Base-by-base conservation (phyloP, 495 filamentous ascomycete genomes). In the Annulohypoxylon stygium region DNA sequence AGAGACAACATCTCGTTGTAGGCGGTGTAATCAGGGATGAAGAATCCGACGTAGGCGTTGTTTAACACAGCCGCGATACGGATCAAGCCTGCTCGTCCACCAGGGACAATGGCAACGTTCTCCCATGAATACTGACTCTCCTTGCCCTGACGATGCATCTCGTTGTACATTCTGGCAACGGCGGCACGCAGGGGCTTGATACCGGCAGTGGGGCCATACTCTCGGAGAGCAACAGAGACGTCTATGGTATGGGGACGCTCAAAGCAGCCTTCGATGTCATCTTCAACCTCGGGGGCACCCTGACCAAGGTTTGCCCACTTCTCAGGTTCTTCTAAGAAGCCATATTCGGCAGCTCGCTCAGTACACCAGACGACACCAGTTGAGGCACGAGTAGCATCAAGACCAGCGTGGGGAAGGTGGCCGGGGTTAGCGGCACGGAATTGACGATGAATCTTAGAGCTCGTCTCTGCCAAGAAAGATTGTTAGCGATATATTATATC, bases 61-160 rank as follows among this genome's bases (percentile, higher is more conserved):
- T 94, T 94, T 73, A 98, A 80, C 11, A 98, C 95, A 23, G 95
- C 95, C 2, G 95, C 94, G 81, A 98, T 97, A 54, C 95, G 88
- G 70, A 98, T 97, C 83, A 98, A 83, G 25, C 95, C 95, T 14
- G 95, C 95, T 70, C 95, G 87, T 26, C 95, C 95, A 80, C 95
- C 95, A 45, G 95, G 95, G 3, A 98, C 95, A 77, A 98, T 97
- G 81, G 93, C 94, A n/a, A 98, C 95, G 82, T 98, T 98, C 83
- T 98, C 95, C 91, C 93, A 97, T n/a, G 92, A 94, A 79, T 98
- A 98, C 81, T 97, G 86, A 79, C 92, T 95, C n/a, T 86, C 83
- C 82, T 96, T 94, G 67, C 92, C 93, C 81, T 95, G 84, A 48
- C 95, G 90, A 77, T 97, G 94, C 81, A 97, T 93, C 77, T 89